Percentiles rank a stretch among this genome's conserved stretches.
phyloP scores from a whole-genome alignment of 169 alveolate species.

The Eimeria acervulina region DNA sequence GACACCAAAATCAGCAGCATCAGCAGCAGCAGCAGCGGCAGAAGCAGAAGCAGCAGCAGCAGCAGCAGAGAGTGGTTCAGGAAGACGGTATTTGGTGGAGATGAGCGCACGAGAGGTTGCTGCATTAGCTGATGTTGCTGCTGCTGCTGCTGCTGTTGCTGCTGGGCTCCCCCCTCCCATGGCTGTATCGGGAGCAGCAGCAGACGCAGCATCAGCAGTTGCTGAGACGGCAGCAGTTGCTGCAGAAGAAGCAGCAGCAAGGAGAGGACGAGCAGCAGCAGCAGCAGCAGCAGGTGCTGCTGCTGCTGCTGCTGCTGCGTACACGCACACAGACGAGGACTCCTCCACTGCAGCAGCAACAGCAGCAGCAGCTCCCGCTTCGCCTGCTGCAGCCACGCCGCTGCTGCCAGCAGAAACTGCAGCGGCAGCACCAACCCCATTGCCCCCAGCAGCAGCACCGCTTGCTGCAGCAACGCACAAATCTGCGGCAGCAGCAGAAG shows the following conservation, averaged over 20 bases:
- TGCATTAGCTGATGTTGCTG: slow-evolving; percentile 25
- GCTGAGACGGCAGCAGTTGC: neutral
- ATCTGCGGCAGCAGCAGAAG: neutral
- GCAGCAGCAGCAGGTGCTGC: neutral
- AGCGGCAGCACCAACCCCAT: neutral
- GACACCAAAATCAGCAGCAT: neutral
- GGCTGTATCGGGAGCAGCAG: neutral
- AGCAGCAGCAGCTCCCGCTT: neutral
- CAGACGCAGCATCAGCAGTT: slow-evolving; percentile 14
- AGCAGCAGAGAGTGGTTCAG: neutral
- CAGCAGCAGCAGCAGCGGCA: neutral
- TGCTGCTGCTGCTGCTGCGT: neutral
- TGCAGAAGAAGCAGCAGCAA: neutral
- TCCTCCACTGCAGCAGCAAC: neutral
- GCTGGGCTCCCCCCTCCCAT: neutral
- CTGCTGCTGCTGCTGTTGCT: neutral
- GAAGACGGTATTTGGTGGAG: neutral
- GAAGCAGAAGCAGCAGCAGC: slow-evolving; percentile 42
- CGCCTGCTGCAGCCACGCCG: neutral
- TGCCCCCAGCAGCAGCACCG: neutral
- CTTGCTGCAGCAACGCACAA: neutral
- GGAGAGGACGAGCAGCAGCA: neutral
- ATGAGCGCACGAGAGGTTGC: neutral
- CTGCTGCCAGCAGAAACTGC: neutral
- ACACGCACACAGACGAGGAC: too few species aligned